Evolutionary conservation across 495 filamentous ascomycete species (phyloP), one percentile per base, ranked within the genome.

Genomic region (Amorphotheca resinae): DNA sequence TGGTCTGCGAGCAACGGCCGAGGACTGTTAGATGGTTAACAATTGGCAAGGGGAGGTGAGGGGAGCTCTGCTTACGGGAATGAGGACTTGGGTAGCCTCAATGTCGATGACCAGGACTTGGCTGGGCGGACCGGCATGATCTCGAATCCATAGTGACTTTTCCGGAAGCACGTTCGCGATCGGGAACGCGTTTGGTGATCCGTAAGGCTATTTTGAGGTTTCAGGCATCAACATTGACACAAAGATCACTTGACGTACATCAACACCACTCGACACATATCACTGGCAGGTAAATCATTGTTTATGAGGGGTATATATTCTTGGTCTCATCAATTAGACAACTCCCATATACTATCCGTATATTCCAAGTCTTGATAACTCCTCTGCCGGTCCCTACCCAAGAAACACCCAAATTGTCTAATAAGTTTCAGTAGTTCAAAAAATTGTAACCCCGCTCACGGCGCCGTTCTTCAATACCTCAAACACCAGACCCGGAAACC

Each of bases 401-500:
- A 22, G 37, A 45, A 41, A 22, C 35, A 22, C 12, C 35, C 35
- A 26, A 14, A 28, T n/a, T n/a, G n/a, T n/a, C n/a, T n/a, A n/a
- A n/a, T n/a, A n/a, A n/a, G n/a, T n/a, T n/a, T n/a, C n/a, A n/a
- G n/a, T 41, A 44, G 12, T 12, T 50, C 41, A 91, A 61, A 83
- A 94, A 8, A 94, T 76, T n/a, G 87, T 95, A 51, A 96, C 64
- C 23, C 80, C 81, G 58, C 84, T 89, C 23, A 98, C 86, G 32
- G 77, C 79, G 2, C 81, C 86, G 56, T 91, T 95, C 77, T 84
- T 91, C 62, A 95, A 61, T 9, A 98, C 89, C 64, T 98, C 91
- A 64, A 95, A 96, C 15, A 95, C 70, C 54, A 95, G 64, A 2
- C 91, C 91, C 1, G 89, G 91, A 57, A 93, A 96, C 9, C 88